Base-by-base conservation (phyloP, 1,284 basidiomycete genomes). In the Malassezia pachydermatis region DNA sequence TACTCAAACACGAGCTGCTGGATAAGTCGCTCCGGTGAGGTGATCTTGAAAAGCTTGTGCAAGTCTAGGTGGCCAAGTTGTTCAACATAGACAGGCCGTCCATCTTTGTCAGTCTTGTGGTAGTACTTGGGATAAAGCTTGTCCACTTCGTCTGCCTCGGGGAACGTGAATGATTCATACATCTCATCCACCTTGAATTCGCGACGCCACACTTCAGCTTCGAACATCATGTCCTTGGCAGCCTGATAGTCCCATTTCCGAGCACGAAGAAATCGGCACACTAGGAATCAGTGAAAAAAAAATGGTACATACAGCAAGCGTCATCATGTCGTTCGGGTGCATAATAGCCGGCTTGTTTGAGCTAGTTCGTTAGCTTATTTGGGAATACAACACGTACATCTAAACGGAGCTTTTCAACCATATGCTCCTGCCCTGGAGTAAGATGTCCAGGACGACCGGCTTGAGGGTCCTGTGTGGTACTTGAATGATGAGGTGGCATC, bases 21-120 rank as follows among this genome's bases (percentile, higher is more conserved):
- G 56, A 95, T 79, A 71, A 87, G 87, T 43, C 92, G 84, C 53
- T 96, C 88, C 60, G 80, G 81, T 0, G 86, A 85, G 10, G 92
- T 95, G 81, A 70, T 61, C 35, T 70, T 53, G 51, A 68, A 70
- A 9, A 70, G 80, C 30, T 83, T 84, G 67, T 78, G 81, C 65
- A 94, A 78, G 75, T 98, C 84, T 59, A 96, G 80, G 63, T 84
- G 81, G 59, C 90, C 89, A 44, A 98, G 82, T 46, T 82, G 84
- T 72, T 96, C 89, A 65, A 98, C 82, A 78, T 96, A 98, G 60
- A 98, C 74, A 2, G 94, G 94, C 51, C 90, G 84, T 17, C 94
- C 92, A 56, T 95, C 89, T 76, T 84, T 88, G 79, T 98, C 92
- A 59, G 78, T 85, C 77, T 90, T 92, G 77, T 95, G 92, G 73